Evolutionary conservation across 2,329 filamentous ascomycete species (phyloP).

Genomic region (Neopestalotiopsis clavispora): DNA sequence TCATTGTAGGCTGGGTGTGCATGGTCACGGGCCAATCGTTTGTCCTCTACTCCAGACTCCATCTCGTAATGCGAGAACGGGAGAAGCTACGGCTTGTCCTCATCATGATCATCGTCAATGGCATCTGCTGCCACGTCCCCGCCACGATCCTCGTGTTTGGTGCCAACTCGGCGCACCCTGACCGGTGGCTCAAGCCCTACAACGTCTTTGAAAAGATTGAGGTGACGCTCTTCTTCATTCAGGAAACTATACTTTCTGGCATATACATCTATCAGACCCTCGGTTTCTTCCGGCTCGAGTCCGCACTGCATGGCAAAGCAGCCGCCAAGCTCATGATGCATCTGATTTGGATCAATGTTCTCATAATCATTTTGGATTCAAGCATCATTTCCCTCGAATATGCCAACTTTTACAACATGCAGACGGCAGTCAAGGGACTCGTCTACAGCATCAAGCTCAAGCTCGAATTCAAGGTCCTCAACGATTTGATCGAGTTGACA

Average conservation of each 20-base stretch:
- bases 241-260: constrained; percentile 51
- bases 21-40: constrained; percentile 61
- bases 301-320: not conserved
- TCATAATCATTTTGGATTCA: constrained; percentile 42
- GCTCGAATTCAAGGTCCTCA: constrained; percentile 24
- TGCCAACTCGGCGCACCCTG: constrained; percentile 31
- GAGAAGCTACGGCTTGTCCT: constrained; percentile 49
- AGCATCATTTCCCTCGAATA: constrained; percentile 26
- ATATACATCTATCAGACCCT: constrained; percentile 47
- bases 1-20: constrained; percentile 49
- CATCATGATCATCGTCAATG: constrained; percentile 56
- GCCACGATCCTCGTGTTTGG: constrained; percentile 56
- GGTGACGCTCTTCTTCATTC: constrained; percentile 53
- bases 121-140: constrained; percentile 51
- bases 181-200: constrained; percentile 28
- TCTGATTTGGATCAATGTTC: constrained; percentile 41
- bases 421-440: constrained; percentile 27
- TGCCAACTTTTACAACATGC: constrained; percentile 24
- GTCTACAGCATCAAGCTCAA: constrained; percentile 26
- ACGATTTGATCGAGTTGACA: constrained; percentile 22
- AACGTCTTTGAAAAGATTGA: constrained; percentile 52
- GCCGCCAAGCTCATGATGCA: constrained; percentile 40
- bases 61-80: constrained; percentile 54
- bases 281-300: not conserved
- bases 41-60: constrained; percentile 62